phyloP scores from a whole-genome alignment of 257 asterid genomes.

The Plectranthus barbatus region DNA sequence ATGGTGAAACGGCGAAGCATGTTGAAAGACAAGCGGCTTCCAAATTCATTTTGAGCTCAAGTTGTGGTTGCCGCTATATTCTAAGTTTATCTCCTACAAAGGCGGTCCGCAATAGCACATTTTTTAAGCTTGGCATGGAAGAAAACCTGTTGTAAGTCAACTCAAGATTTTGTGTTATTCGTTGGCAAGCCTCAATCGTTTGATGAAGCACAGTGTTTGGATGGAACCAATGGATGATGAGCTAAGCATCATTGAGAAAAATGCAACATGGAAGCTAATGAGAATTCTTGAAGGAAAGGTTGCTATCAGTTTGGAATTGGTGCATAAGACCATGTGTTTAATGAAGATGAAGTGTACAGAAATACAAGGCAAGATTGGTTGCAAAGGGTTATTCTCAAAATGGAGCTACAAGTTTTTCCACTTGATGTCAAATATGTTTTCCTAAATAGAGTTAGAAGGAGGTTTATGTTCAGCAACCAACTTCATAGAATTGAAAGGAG shows the following conservation, averaged over 20 bases:
- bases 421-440: not conserved
- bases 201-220: constrained; percentile 3
- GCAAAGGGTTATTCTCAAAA: not conserved
- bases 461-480: not conserved
- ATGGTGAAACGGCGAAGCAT: constrained; percentile 11
- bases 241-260: not conserved
- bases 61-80: not conserved
- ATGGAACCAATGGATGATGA: constrained; percentile 1
- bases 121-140: constrained; percentile 4
- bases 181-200: too few relatives aligned
- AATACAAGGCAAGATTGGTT: not conserved
- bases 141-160: not conserved
- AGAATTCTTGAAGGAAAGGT: not conserved
- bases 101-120: not conserved
- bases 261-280: constrained; percentile 9
- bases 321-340: not conserved
- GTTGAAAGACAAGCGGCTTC: not conserved
- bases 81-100: not conserved
- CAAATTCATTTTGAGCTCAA: constrained; percentile 6
- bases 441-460: not conserved
- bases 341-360: not conserved
- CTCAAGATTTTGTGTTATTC: not conserved
- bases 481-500: not conserved
- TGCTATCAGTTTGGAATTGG: not conserved
- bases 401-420: not conserved